Conservation (phyloP, 352 stramenopile species). For the Pythium aquatile region DNA sequence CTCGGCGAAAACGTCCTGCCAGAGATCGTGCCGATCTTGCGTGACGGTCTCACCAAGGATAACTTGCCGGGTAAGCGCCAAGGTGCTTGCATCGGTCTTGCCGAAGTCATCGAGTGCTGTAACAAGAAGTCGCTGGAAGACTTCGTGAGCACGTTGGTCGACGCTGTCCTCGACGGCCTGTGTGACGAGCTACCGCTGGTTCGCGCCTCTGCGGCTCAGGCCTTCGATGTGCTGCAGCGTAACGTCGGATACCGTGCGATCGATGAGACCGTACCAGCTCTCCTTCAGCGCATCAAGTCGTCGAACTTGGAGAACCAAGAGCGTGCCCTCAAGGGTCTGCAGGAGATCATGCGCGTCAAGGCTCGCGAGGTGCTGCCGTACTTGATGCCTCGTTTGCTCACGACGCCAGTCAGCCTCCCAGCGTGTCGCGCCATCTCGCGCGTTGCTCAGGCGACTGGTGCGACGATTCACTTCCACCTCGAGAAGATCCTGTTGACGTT, state of each 20-base stretch:
- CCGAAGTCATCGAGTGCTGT: conserved; percentile 97
- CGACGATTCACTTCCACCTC: conserved; percentile 96
- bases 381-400: conserved; percentile 95
- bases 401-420: conserved; percentile 87
- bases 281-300: conserved; percentile 93
- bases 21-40: conserved; percentile 98
- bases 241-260: conserved; percentile 95
- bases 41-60: conserved; percentile 85
- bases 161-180: conserved; percentile 96
- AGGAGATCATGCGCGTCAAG: conserved; percentile 96
- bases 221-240: conserved; percentile 97
- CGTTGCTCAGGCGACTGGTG: conserved; percentile 92
- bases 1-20: conserved; percentile 98
- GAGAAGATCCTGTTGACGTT: conserved; percentile 91
- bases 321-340: conserved; percentile 95
- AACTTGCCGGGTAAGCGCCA: conserved; percentile 77
- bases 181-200: conserved; percentile 92
- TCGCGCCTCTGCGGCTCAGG: conserved; percentile 91
- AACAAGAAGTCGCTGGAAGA: conserved; percentile 96
- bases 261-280: conserved; percentile 95
- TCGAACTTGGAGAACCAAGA: conserved; percentile 60
- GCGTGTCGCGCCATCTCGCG: conserved; percentile 91
- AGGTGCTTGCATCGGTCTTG: conserved; percentile 97
- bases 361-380: conserved; percentile 97
- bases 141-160: conserved; percentile 96